These are phyloP conservation scores for Coffea eugenioides DNA, from an alignment of 257 asterid genomes.

Conservation along the genomic window DNA sequence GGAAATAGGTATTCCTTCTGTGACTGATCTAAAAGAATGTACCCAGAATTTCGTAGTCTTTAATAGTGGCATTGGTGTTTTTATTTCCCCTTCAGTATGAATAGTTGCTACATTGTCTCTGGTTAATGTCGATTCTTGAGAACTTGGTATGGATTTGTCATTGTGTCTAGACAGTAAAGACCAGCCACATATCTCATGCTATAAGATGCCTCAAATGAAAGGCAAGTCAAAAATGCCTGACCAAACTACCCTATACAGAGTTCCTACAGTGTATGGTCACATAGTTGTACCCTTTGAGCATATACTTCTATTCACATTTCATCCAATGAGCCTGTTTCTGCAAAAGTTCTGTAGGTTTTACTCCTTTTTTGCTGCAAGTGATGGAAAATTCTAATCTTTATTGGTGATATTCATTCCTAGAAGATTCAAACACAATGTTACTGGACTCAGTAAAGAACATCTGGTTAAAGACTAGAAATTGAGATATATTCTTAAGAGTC, in stretches of 20 bases:
- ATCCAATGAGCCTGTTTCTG: neutral
- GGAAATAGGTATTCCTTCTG: too few relatives aligned
- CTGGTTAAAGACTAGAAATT: too few relatives aligned
- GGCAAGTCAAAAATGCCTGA: neutral
- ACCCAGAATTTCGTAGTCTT: too few relatives aligned
- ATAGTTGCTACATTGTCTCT: neutral
- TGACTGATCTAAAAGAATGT: too few relatives aligned
- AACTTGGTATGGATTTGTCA: neutral
- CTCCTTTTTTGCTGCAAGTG: neutral
- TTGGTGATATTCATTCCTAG: too few relatives aligned
- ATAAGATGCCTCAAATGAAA: neutral
- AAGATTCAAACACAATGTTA: too few relatives aligned
- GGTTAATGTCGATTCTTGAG: neutral
- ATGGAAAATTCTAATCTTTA: neutral
- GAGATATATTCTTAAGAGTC: too few relatives aligned
- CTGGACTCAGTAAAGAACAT: too few relatives aligned
- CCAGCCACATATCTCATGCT: neutral
- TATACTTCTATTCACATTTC: neutral
- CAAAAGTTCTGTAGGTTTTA: neutral
- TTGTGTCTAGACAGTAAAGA: too few relatives aligned
- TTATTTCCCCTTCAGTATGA: neutral
- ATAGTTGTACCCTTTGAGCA: neutral
- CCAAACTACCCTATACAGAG: neutral
- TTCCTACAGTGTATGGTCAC: neutral
- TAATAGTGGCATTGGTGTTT: too few relatives aligned